Conservation (phyloP, 495 filamentous ascomycete species). For the Margaritispora aquatica region DNA sequence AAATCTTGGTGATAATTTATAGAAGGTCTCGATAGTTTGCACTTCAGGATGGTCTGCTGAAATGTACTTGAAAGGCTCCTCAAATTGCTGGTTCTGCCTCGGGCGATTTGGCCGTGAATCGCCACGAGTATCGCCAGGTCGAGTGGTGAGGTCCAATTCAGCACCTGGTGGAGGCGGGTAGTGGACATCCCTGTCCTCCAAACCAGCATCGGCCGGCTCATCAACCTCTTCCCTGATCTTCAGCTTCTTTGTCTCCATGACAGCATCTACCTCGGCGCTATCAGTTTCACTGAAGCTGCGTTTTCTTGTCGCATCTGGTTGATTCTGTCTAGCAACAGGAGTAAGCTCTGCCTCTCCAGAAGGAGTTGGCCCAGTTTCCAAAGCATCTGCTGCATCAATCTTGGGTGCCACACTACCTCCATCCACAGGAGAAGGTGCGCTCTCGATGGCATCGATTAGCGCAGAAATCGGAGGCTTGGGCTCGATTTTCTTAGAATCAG, state of each 20-base stretch:
- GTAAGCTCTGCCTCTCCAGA: slow-evolving; percentile 24
- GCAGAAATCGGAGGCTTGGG: slow-evolving; percentile 28
- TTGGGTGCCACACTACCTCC: slow-evolving; percentile 26
- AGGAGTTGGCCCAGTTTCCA: slow-evolving; percentile 31
- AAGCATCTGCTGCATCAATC: slow-evolving; percentile 42
- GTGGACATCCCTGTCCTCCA: slow-evolving; percentile 36
- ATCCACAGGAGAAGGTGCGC: slow-evolving; percentile 19
- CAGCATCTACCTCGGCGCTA: slow-evolving; percentile 9
- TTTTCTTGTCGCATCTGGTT: slow-evolving; percentile 11
- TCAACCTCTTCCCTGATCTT: slow-evolving; percentile 31
- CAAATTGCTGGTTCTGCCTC: slow-evolving; percentile 47
- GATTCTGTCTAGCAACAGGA: slow-evolving; percentile 19
- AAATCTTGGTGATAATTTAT: slow-evolving; percentile 73
- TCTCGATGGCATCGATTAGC: slow-evolving; percentile 48
- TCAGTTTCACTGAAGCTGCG: slow-evolving; percentile 7
- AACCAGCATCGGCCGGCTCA: slow-evolving; percentile 27
- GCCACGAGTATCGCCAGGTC: slow-evolving; percentile 24
- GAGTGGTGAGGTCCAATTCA: slow-evolving; percentile 33
- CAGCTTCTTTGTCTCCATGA: slow-evolving; percentile 12
- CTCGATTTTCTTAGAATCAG: slow-evolving; percentile 45
- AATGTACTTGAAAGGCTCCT: slow-evolving; percentile 92
- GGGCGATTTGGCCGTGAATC: slow-evolving; percentile 26
- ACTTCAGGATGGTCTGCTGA: slow-evolving; percentile 66
- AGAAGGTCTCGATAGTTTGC: slow-evolving; percentile 69
- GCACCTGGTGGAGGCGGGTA: slow-evolving; percentile 35